Evolutionary conservation across 108 stramenopile species (phyloP).

Genomic region (Cyclotella atomus): DNA sequence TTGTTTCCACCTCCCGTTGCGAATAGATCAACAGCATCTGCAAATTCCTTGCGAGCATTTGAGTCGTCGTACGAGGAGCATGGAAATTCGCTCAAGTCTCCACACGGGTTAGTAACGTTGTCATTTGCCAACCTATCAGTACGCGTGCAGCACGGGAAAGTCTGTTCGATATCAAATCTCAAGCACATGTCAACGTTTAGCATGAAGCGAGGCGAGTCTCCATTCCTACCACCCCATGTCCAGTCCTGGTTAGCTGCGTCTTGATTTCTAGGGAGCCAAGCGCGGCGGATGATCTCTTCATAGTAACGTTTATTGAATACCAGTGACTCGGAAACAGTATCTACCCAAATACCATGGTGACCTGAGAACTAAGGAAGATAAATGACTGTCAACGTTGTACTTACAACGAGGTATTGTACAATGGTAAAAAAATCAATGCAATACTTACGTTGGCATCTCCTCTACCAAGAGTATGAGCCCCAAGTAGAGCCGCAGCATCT

Average conservation of each 20-base stretch:
- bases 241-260: conserved; percentile 15
- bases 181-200: conserved; percentile 43
- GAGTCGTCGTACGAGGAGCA: background rate
- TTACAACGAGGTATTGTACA: no score
- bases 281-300: conserved; percentile 8
- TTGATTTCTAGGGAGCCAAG: conserved; percentile 17
- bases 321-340: conserved; percentile 22
- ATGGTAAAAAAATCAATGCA: no score
- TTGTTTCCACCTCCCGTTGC: background rate
- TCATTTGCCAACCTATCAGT: background rate
- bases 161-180: conserved; percentile 25
- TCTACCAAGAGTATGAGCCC: conserved; percentile 46
- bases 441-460: conserved; percentile 18
- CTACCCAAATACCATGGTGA: conserved; percentile 47
- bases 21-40: conserved; percentile 15
- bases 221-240: conserved; percentile 16
- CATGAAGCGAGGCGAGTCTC: conserved; percentile 8
- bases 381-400: background rate
- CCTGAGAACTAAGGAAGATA: conserved; percentile 22
- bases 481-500: conserved; percentile 54
- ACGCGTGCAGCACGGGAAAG: conserved; percentile 21
- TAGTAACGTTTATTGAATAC: conserved; percentile 46
- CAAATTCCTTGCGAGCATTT: background rate
- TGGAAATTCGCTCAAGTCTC: background rate
- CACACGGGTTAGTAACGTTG: conserved; percentile 2